Percentiles rank a stretch among this genome's conserved stretches.
Conservation (phyloP, 106 monocot species). For the Narthecium ossifragum region DNA sequence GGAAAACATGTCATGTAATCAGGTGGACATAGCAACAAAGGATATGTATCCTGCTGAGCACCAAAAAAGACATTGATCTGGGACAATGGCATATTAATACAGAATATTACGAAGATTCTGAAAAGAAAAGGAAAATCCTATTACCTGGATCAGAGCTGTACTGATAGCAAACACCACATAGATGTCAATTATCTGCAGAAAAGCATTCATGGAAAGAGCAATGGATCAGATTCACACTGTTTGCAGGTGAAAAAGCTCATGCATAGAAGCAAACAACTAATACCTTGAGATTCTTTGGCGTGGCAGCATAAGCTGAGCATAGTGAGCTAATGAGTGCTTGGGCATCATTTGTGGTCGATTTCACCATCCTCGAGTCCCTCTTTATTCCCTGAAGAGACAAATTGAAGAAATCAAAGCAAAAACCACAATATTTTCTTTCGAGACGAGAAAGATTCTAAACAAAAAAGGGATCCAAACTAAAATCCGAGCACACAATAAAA, state of each 20-base stretch:
- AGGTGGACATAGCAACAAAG: too few species aligned
- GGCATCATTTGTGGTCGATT: conserved; percentile 52
- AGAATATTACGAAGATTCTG: not conserved
- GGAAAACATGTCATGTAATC: not conserved
- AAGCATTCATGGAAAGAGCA: not conserved
- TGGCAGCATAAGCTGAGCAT: conserved; percentile 68
- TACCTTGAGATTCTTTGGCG: conserved; percentile 89
- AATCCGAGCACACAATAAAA: too few species aligned
- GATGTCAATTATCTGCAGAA: conserved; percentile 83
- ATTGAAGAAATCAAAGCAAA: too few species aligned
- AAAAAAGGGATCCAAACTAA: too few species aligned
- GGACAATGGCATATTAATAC: not conserved
- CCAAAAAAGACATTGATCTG: not conserved
- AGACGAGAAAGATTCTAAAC: too few species aligned
- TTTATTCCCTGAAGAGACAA: too few species aligned
- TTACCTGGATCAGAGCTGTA: conserved; percentile 76
- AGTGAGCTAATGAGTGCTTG: conserved; percentile 70
- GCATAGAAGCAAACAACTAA: not conserved
- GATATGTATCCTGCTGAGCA: too few species aligned
- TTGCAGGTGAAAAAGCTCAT: too few species aligned
- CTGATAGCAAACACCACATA: conserved; percentile 75
- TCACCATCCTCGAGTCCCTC: conserved; percentile 68
- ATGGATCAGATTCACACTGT: not conserved
- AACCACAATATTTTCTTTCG: too few species aligned
- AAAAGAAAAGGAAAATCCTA: not conserved